Evolutionary conservation across 2,329 filamentous ascomycete species (phyloP), one percentile per base, ranked within the genome.

Genomic region (Botrytis galanthina): DNA sequence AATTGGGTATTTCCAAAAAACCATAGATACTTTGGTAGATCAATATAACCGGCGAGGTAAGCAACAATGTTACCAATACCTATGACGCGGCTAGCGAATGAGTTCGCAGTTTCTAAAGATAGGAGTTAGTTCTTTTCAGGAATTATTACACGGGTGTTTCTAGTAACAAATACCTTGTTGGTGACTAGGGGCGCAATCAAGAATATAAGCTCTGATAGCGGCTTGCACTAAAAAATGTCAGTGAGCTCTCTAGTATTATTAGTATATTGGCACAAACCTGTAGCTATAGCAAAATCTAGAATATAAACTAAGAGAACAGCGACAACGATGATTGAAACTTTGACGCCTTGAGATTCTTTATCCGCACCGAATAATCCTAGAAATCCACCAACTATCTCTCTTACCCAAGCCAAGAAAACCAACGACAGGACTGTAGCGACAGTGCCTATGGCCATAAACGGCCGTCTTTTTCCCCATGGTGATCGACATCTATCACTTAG

Each of bases 241-340:
- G 68, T 42, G 35, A 6, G n/a, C 37, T 46, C 29, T 48, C 20
- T 22, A 37, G 60, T n/a, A 18, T 66, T 51, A 14, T 66, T 51
- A 14, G n/a, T 12, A 35, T 4, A 20, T 16, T 14, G 70, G 35
- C 74, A 82, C 86, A 78, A 84, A 92, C 91, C 91, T 73, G 95
- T 96, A 83, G 98, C 98, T 84, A 98, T 96, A 79, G 95, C 90
- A 82, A 98, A 96, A 82, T 98, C 95, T 69, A 98, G 87, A 68
- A 96, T 86, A 82, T 97, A 98, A 78, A 98, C 92, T 84, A 94
- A 92, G 44, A 94, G 81, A 9, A 97, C 94, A 12, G 95, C 95
- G 73, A 93, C 87, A 46, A 93, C 84, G 77, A 97, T 95, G 66
- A 92, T 88, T 60, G 86, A 84, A 5, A 86, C 86, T 79, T 89